Conservation (phyloP, 257 asterid genomes). For the Lantana camara region DNA sequence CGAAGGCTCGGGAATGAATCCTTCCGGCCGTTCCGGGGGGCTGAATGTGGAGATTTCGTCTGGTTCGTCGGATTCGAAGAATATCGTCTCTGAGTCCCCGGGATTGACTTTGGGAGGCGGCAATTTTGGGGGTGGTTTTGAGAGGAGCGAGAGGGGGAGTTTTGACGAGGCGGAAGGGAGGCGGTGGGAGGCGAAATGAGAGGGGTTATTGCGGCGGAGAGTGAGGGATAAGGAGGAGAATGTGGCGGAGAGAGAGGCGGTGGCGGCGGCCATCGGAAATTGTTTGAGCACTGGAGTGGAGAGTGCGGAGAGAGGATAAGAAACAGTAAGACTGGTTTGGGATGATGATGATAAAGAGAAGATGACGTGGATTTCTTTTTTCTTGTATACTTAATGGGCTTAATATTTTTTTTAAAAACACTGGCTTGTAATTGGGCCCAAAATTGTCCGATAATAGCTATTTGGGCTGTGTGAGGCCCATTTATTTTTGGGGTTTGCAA, state of each 20-base stretch:
- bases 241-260: constrained; percentile 58
- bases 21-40: constrained; percentile 75
- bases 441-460: no score
- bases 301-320: constrained; percentile 28
- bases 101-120: constrained; percentile 37
- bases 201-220: constrained; percentile 29
- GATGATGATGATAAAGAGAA: constrained; percentile 12
- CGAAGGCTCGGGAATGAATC: constrained; percentile 54
- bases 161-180: constrained; percentile 23
- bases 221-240: constrained; percentile 58
- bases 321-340: constrained; percentile 12
- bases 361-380: neutral
- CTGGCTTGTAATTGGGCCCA: neutral
- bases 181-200: constrained; percentile 19
- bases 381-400: constrained; percentile 13
- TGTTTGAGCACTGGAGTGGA: constrained; percentile 27
- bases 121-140: constrained; percentile 33
- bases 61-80: constrained; percentile 50
- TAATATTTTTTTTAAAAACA: neutral
- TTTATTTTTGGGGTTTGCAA: no score
- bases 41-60: constrained; percentile 51
- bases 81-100: constrained; percentile 45
- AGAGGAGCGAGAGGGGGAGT: constrained; percentile 30
- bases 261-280: constrained; percentile 38
- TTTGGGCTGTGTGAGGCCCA: no score